A percentile compares a stretch with the other conserved stretches of the same genome.
These are phyloP conservation scores for Peltaster fructicola DNA, from an alignment of 2,329 filamentous ascomycete species.

Conservation along the genomic window DNA sequence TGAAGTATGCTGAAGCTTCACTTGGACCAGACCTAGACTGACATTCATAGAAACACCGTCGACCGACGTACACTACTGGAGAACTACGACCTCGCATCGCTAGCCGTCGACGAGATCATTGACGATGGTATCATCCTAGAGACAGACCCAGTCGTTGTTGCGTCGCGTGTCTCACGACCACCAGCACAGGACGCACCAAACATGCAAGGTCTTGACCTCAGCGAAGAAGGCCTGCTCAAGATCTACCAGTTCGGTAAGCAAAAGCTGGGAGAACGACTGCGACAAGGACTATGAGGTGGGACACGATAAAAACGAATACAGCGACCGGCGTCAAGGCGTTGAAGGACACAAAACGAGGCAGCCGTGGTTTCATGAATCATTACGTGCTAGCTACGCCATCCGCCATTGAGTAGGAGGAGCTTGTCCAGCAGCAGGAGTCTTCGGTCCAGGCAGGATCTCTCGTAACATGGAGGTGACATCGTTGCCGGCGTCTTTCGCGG, in stretches of 20 bases:
- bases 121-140: slow-evolving; percentile 95
- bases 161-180: slow-evolving; percentile 79
- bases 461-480: slow-evolving; percentile 28
- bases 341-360: too few species aligned
- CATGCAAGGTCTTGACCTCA: slow-evolving; percentile 85
- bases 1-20: slow-evolving; percentile 53
- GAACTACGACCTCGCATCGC: slow-evolving; percentile 90
- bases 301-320: too few species aligned
- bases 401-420: slow-evolving; percentile 13
- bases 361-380: too few species aligned
- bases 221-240: slow-evolving; percentile 88
- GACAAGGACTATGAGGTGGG: slow-evolving; percentile 59
- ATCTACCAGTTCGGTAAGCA: slow-evolving; percentile 85
- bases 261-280: slow-evolving; percentile 77
- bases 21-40: slow-evolving; percentile 4
- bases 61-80: slow-evolving; percentile 97
- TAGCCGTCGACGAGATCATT: slow-evolving; percentile 88
- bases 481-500: slow-evolving; percentile 23
- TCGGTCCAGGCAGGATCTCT: slow-evolving; percentile 28
- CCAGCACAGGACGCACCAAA: slow-evolving; percentile 75
- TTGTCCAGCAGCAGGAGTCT: slow-evolving; percentile 13
- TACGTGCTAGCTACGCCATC: too few species aligned
- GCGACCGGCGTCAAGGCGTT: too few species aligned
- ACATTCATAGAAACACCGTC: slow-evolving; percentile 56
- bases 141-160: slow-evolving; percentile 87